Conservation (phyloP, 805 yeast species). For the Deakozyma indianensis region DNA sequence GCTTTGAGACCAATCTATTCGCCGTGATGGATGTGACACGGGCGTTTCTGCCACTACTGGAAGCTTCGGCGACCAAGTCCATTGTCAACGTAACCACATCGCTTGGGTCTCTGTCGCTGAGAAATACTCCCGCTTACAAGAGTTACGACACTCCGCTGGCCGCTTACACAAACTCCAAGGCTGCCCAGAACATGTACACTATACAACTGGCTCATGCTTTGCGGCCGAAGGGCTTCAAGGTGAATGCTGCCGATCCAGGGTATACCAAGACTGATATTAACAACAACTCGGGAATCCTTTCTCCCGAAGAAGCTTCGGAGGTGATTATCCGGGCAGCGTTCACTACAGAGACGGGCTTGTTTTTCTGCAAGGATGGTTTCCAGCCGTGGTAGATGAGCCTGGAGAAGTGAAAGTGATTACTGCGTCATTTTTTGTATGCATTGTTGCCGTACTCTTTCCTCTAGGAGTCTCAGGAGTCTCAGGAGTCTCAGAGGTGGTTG, state of each 20-base stretch:
- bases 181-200: constrained; percentile 2
- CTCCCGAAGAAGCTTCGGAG: not conserved
- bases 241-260: constrained; percentile 1
- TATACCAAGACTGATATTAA: not conserved
- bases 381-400: constrained; percentile 1
- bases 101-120: not conserved
- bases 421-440: too few species aligned
- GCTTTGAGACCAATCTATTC: not conserved
- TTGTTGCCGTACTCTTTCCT: too few species aligned
- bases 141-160: not conserved
- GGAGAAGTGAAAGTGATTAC: too few species aligned
- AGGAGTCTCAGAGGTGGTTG: too few species aligned
- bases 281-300: not conserved
- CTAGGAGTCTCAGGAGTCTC: too few species aligned
- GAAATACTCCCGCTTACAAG: not conserved
- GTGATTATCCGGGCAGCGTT: not conserved
- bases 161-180: not conserved
- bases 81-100: constrained; percentile 1
- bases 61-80: not conserved
- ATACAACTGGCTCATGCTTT: not conserved
- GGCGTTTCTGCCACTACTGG: constrained; percentile 1
- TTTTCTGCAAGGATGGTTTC: not conserved
- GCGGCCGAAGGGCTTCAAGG: not conserved
- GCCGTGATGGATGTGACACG: not conserved
- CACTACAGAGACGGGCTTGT: not conserved